These are phyloP conservation scores for Pueraria montana DNA, from an alignment of 306 rosid species.

Conservation along the genomic window DNA sequence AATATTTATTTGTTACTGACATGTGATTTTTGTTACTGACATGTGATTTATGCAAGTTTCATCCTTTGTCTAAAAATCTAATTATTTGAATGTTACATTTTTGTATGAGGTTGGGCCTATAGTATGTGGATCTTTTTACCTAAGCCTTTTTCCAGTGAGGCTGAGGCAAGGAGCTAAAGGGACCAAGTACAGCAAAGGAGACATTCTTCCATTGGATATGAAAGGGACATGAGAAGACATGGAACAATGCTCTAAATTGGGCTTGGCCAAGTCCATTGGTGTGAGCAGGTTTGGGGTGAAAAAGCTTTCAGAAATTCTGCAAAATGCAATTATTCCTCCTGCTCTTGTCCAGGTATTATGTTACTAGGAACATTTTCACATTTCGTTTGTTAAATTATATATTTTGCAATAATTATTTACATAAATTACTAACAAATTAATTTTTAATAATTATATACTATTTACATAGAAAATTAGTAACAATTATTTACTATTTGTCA, in stretches of 20 bases:
- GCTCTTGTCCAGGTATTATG: constrained; percentile 51
- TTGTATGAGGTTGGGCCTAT: constrained; percentile 54
- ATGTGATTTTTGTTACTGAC: no score
- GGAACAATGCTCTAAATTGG: constrained; percentile 52
- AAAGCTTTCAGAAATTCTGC: constrained; percentile 44
- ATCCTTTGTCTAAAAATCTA: not conserved
- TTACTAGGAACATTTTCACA: not conserved
- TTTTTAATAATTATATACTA: no score
- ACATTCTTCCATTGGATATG: constrained; percentile 57
- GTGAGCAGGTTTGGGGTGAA: constrained; percentile 54
- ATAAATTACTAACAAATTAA: no score
- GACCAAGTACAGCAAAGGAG: not conserved
- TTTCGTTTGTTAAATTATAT: no score
- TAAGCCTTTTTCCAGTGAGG: constrained; percentile 58
- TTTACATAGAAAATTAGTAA: no score
- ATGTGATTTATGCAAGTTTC: not conserved
- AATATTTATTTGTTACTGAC: not conserved
- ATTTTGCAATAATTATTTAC: no score
- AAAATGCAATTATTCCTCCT: constrained; percentile 51
- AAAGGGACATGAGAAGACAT: no score
- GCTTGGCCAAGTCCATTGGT: constrained; percentile 59
- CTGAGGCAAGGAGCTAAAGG: constrained; percentile 41
- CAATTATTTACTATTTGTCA: no score
- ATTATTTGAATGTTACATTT: not conserved
- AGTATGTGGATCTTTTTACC: constrained; percentile 60